Evolutionary conservation across 257 asterid genomes (phyloP).

Genomic region (Solanum virginianum): DNA sequence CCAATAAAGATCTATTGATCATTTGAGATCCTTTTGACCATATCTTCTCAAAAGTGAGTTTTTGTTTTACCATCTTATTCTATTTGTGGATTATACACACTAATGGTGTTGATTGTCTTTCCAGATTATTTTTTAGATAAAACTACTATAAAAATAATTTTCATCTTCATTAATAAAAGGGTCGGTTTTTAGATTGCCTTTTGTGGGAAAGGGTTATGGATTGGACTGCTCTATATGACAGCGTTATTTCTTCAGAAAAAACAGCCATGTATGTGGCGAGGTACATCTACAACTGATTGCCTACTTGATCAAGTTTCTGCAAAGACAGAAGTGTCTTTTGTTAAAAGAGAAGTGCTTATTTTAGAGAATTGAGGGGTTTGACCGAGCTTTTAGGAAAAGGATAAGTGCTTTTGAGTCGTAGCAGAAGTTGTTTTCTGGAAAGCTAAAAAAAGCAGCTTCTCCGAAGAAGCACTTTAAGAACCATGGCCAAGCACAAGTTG

Average conservation of each 20-base stretch:
- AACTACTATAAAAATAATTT: neutral
- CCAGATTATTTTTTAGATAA: neutral
- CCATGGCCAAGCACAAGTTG: neutral
- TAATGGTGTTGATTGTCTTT: neutral
- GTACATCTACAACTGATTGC: neutral
- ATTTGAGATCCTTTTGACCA: neutral
- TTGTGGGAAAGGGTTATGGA: neutral
- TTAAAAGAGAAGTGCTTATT: neutral
- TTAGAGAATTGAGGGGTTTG: neutral
- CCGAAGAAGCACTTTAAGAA: neutral
- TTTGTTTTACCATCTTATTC: neutral
- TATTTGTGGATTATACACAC: neutral
- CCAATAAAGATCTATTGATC: neutral
- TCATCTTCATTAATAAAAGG: neutral
- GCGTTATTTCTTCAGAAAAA: neutral
- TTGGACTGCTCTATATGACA: neutral
- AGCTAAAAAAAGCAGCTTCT: neutral
- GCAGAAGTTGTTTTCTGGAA: neutral
- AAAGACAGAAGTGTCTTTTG: neutral
- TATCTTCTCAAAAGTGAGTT: neutral
- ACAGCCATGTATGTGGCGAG: neutral
- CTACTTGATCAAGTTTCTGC: neutral
- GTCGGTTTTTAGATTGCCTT: neutral
- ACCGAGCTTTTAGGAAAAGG: neutral
- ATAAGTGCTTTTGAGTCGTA: neutral